Evolutionary conservation across 2,329 filamentous ascomycete genomes (phyloP).

Genomic region (Harringtonia aguacate): DNA sequence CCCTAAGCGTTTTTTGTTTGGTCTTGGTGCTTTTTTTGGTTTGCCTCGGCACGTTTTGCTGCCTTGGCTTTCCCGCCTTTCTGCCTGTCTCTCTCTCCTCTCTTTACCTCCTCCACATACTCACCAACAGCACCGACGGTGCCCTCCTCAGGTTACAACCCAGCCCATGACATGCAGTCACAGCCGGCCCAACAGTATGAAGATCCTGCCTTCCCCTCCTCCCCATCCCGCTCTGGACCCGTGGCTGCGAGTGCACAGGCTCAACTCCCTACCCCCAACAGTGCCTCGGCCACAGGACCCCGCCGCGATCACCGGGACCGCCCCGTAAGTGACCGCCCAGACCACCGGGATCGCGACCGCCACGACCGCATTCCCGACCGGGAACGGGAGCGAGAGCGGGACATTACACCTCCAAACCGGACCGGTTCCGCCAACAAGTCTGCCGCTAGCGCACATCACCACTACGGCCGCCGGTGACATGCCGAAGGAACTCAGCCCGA

Average conservation of each 20-base stretch:
- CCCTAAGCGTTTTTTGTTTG: slow-evolving; percentile 21
- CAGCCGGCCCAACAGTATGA: slow-evolving; percentile 36
- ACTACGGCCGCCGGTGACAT: slow-evolving; percentile 8
- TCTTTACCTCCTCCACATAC: slow-evolving; percentile 15
- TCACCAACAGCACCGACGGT: slow-evolving; percentile 31
- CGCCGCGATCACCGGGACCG: slow-evolving; percentile 7
- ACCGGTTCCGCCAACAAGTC: slow-evolving; percentile 6
- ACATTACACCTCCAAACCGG: slow-evolving; percentile 10
- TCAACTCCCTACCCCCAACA: slow-evolving; percentile 11
- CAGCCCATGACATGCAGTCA: slow-evolving; percentile 23
- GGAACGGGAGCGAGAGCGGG: slow-evolving; percentile 7
- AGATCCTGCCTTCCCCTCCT: slow-evolving; percentile 8
- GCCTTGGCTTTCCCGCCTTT: background rate
- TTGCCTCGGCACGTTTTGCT: too few relatives aligned
- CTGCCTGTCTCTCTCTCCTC: background rate
- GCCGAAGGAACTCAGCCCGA: background rate
- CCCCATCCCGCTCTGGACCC: slow-evolving; percentile 8
- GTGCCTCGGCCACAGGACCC: slow-evolving; percentile 7
- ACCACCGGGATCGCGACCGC: slow-evolving; percentile 5
- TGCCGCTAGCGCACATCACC: slow-evolving; percentile 3
- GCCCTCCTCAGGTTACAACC: slow-evolving; percentile 23
- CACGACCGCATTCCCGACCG: slow-evolving; percentile 1
- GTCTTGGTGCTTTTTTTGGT: background rate
- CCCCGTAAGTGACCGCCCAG: slow-evolving; percentile 6
- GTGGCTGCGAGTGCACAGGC: slow-evolving; percentile 6